These are phyloP conservation scores for Penicillium griseofulvum DNA, from an alignment of 2,329 filamentous ascomycete genomes.

Conservation along the genomic window DNA sequence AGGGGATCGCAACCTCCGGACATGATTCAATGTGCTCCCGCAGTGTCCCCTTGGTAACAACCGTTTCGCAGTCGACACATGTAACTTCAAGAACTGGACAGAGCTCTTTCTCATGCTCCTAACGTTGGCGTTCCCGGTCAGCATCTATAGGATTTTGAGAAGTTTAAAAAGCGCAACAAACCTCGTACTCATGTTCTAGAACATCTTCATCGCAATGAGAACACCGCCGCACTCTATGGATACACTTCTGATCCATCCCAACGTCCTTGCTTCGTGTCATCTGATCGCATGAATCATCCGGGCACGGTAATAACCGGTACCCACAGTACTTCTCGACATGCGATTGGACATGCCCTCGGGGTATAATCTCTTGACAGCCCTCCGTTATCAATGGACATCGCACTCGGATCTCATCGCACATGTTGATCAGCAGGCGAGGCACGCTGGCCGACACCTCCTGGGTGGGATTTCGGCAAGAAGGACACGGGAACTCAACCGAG, in stretches of 20 bases:
- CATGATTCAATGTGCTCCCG: slow-evolving; percentile 40
- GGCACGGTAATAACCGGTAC: slow-evolving; percentile 55
- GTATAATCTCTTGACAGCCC: slow-evolving; percentile 54
- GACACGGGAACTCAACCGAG: slow-evolving; percentile 49
- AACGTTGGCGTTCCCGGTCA: slow-evolving; percentile 1
- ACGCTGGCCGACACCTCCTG: slow-evolving; percentile 42
- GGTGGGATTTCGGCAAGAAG: slow-evolving; percentile 54
- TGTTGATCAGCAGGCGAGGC: slow-evolving; percentile 57
- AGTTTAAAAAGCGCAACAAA: slow-evolving; percentile 21
- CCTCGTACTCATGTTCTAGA: slow-evolving; percentile 55
- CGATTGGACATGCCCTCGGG: slow-evolving; percentile 56
- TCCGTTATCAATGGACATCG: slow-evolving; percentile 56
- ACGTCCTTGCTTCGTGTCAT: slow-evolving; percentile 56
- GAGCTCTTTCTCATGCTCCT: slow-evolving; percentile 39
- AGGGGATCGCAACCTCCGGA: slow-evolving; percentile 36
- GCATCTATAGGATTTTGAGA: not conserved
- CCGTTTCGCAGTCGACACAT: slow-evolving; percentile 39
- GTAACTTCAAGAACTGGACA: slow-evolving; percentile 37
- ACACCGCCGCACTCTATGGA: slow-evolving; percentile 55
- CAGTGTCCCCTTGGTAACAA: slow-evolving; percentile 33
- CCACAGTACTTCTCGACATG: slow-evolving; percentile 62
- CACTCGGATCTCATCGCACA: slow-evolving; percentile 61
- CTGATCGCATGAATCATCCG: slow-evolving; percentile 49
- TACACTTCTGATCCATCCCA: slow-evolving; percentile 48
- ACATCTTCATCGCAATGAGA: slow-evolving; percentile 53